Percentiles rank a stretch among this genome's conserved stretches.
Conservation (phyloP, 163 green algal genomes). For the Prototheca wickerhamii region DNA sequence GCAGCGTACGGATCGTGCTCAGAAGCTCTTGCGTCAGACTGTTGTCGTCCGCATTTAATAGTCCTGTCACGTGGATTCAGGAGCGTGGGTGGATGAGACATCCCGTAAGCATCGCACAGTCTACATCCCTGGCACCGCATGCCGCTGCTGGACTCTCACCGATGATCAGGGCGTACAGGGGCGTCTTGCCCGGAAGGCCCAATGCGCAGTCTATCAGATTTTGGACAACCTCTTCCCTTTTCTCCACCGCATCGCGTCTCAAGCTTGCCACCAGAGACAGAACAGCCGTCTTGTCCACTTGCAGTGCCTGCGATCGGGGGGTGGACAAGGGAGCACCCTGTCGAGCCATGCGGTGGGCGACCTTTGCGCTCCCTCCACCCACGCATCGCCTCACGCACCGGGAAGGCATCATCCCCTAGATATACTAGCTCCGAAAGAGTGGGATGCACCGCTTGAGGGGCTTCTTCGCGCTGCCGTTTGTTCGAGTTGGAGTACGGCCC, state of each 20-base stretch:
- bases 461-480: too few relatives aligned
- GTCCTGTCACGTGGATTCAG: too few relatives aligned
- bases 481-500: too few relatives aligned
- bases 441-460: too few relatives aligned
- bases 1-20: too few relatives aligned
- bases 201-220: conserved; percentile 51
- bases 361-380: not conserved
- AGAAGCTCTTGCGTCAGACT: too few relatives aligned
- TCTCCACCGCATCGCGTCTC: conserved; percentile 2
- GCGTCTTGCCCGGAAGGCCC: conserved; percentile 54
- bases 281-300: not conserved
- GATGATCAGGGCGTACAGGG: conserved; percentile 53
- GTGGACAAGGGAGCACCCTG: not conserved
- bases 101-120: too few relatives aligned
- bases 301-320: not conserved
- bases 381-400: conserved; percentile 3
- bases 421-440: conserved; percentile 10
- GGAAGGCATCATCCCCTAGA: conserved; percentile 19
- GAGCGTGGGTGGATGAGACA: too few relatives aligned
- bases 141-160: conserved; percentile 42
- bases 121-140: not conserved
- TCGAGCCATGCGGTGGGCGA: too few relatives aligned
- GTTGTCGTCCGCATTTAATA: not conserved
- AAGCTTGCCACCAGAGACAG: conserved; percentile 5
- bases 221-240: conserved; percentile 8